Evolutionary conservation across 805 yeast species (phyloP).

Genomic region (Yarrowia osloensis): DNA sequence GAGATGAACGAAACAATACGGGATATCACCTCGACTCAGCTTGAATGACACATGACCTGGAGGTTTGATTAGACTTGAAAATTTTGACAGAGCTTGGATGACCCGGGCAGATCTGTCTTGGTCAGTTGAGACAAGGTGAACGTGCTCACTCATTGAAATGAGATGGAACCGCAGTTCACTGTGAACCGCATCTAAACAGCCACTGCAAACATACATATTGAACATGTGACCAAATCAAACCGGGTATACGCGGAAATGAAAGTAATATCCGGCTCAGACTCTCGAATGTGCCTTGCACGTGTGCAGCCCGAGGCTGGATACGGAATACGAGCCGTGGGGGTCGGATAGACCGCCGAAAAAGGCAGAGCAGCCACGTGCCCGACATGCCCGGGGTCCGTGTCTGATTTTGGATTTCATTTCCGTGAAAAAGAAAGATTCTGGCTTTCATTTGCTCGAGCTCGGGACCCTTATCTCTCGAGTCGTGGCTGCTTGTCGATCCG

Average conservation of each 20-base stretch:
- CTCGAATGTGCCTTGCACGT: neutral
- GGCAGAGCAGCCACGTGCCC: neutral
- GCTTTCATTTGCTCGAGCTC: neutral
- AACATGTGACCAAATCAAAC: no score
- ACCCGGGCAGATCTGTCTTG: no score
- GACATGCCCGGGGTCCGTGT: neutral
- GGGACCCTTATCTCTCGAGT: neutral
- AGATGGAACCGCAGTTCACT: no score
- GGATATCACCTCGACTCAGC: no score
- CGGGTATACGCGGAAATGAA: neutral
- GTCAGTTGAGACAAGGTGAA: no score
- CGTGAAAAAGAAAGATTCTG: neutral
- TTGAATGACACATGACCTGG: no score
- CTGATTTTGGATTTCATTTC: neutral
- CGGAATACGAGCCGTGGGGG: slow-evolving; percentile 1
- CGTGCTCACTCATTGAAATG: no score
- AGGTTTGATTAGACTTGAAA: no score
- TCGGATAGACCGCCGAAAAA: neutral
- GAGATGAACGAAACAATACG: neutral
- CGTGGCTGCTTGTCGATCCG: slow-evolving; percentile 12
- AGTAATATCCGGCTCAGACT: neutral
- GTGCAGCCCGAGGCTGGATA: slow-evolving; percentile 6
- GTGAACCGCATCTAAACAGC: no score
- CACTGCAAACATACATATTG: no score
- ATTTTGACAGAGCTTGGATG: no score